phyloP scores from a whole-genome alignment of 1,284 basidiomycete species.

The Coniferiporia weirii region DNA sequence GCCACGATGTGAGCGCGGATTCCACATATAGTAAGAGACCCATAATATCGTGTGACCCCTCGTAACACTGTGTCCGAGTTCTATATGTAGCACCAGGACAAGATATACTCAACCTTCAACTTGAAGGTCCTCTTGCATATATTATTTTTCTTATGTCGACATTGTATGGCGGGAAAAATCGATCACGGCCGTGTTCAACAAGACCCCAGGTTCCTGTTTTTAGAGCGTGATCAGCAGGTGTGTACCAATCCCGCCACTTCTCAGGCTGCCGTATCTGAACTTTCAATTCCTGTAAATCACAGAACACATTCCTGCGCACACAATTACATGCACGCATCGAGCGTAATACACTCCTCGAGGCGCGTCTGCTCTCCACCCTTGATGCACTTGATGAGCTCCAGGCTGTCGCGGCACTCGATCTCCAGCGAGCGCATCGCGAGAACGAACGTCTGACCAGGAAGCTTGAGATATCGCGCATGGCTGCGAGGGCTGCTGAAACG shows the following conservation, averaged over 20 bases:
- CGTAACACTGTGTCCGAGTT: not conserved
- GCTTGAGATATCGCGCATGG: conserved; percentile 31
- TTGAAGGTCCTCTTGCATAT: not conserved
- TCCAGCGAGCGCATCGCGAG: conserved; percentile 33
- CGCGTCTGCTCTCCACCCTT: conserved; percentile 43
- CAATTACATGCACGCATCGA: conserved; percentile 38
- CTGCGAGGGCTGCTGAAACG: conserved; percentile 35
- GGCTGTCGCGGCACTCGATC: conserved; percentile 35
- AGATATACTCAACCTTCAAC: too few relatives aligned
- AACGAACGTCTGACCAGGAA: conserved; percentile 35
- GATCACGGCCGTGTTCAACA: not conserved
- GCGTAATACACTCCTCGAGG: conserved; percentile 42
- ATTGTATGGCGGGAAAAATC: conserved; percentile 8
- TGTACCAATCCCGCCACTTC: not conserved
- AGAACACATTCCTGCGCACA: conserved; percentile 34
- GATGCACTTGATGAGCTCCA: conserved; percentile 47
- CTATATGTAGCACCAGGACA: not conserved
- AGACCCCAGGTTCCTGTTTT: conserved; percentile 6
- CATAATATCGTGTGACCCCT: not conserved
- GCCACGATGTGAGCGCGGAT: not conserved
- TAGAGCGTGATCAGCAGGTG: conserved; percentile 13
- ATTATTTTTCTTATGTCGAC: conserved; percentile 1
- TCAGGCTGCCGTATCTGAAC: not conserved
- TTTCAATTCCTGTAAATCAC: not conserved
- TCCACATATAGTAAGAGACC: not conserved